Base-by-base conservation (phyloP, 345 rosid genomes). In the Trapa incisa region DNA sequence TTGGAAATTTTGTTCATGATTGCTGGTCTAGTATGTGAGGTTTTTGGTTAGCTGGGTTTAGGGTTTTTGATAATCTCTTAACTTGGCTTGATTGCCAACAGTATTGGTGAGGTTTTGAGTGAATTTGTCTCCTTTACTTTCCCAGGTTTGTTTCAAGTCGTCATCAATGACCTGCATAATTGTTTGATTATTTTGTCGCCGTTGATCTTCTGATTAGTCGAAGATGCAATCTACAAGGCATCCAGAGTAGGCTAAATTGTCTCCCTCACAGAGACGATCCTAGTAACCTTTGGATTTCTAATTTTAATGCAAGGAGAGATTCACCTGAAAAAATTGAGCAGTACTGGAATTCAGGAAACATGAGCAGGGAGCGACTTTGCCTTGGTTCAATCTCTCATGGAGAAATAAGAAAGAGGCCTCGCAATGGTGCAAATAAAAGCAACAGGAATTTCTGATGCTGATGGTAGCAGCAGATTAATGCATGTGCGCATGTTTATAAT, bases 211-310 rank as follows among this genome's bases (percentile, higher is more conserved):
- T 64, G 39, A 48, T 10, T 60, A 12, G 4, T 43, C 13, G 58
- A 80, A 70, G 75, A 83, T 85, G 89, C 83, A 85, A 45, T 73
- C 84, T 65, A 69, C 82, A 74, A 81, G 78, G 73, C 70, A 65
- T 61, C 78, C 69, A 47, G 85, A 80, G 58, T 68, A 65, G 42
- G 62, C 60, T 58, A 61, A 60, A 13, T 33, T 61, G 47, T 74
- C 83, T 38, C 75, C 84, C 14, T 33, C 70, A 74, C 45, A 71
- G 71, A 69, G 80, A 70, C 36, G 48, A 15, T 52, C 70, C 45
- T 9, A 16, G n/a, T 41, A 7, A 17, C 47, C 62, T 37, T 35
- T 35, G 52, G 52, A 65, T 17, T 43, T 65, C 35, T 50, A 65
- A 35, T 22, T 33, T 37, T 7, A 36, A 79, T 47, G 67, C 69